Conservation (phyloP, 192 early-diverging fungal species). For the Paraglomus brasilianum region DNA sequence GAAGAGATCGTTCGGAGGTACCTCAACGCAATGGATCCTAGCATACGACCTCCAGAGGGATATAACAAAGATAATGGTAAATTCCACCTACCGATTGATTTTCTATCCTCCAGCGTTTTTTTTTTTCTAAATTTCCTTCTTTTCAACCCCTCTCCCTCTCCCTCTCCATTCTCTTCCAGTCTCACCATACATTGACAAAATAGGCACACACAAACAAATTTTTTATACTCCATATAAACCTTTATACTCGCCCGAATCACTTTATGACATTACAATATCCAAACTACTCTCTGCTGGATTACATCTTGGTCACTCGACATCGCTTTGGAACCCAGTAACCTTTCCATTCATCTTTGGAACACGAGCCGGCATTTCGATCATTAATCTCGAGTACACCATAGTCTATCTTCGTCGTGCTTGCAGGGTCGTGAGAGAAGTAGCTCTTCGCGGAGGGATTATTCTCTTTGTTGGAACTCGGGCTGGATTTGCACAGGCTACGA, state of each 20-base stretch:
- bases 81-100: no score
- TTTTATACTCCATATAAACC: background rate
- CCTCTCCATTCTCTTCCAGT: no score
- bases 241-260: slow-evolving; percentile 32
- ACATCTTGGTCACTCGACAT: slow-evolving; percentile 84
- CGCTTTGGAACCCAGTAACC: slow-evolving; percentile 76
- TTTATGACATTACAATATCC: slow-evolving; percentile 59
- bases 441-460: slow-evolving; percentile 75
- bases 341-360: slow-evolving; percentile 87
- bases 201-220: slow-evolving; percentile 1
- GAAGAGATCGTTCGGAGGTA: no score
- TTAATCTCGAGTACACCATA: slow-evolving; percentile 92
- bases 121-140: no score
- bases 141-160: no score
- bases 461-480: slow-evolving; percentile 83
- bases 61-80: no score
- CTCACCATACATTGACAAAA: no score
- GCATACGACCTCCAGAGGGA: no score
- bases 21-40: no score
- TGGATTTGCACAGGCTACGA: slow-evolving; percentile 58
- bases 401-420: slow-evolving; percentile 79
- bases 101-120: no score
- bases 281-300: slow-evolving; percentile 76
- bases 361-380: slow-evolving; percentile 86
- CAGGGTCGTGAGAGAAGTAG: slow-evolving; percentile 67